Evolutionary conservation across 2,329 filamentous ascomycete species (phyloP).

Genomic region (Xylaria polymorpha): DNA sequence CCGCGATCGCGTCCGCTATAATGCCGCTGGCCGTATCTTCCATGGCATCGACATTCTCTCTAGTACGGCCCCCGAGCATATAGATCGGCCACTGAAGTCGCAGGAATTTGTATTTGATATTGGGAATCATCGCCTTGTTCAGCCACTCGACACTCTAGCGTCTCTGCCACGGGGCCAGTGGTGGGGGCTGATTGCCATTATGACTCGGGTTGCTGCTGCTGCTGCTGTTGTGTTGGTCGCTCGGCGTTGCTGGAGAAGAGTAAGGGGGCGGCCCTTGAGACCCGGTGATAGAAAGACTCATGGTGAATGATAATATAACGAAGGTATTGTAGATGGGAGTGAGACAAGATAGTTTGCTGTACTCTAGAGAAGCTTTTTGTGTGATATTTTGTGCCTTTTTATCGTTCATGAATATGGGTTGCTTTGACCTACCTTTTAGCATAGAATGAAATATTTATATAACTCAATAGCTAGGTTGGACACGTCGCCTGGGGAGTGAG

Average conservation of each 20-base stretch:
- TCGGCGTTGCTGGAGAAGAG: background rate
- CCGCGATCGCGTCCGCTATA: conserved; percentile 3
- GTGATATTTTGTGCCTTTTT: conserved; percentile 2
- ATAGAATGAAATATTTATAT: background rate
- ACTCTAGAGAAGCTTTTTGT: background rate
- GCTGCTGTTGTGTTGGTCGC: background rate
- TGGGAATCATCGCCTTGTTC: conserved; percentile 2
- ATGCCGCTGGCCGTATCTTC: background rate
- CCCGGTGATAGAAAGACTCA: background rate
- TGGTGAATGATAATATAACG: conserved; percentile 1
- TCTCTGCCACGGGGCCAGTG: conserved; percentile 7
- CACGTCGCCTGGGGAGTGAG: background rate
- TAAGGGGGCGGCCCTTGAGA: background rate
- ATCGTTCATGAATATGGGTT: too few species aligned
- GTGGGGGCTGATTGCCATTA: background rate
- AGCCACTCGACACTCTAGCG: conserved; percentile 12
- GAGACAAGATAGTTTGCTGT: background rate
- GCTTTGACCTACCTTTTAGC: background rate
- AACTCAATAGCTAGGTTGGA: background rate
- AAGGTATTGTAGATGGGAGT: background rate
- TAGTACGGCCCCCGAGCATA: background rate
- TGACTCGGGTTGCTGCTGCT: background rate
- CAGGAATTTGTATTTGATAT: background rate
- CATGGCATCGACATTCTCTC: background rate
- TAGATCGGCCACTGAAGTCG: background rate